Evolutionary conservation across 805 yeast genomes (phyloP), one percentile per base, ranked within the genome.

Genomic region (Diddensiella santjacobensis): DNA sequence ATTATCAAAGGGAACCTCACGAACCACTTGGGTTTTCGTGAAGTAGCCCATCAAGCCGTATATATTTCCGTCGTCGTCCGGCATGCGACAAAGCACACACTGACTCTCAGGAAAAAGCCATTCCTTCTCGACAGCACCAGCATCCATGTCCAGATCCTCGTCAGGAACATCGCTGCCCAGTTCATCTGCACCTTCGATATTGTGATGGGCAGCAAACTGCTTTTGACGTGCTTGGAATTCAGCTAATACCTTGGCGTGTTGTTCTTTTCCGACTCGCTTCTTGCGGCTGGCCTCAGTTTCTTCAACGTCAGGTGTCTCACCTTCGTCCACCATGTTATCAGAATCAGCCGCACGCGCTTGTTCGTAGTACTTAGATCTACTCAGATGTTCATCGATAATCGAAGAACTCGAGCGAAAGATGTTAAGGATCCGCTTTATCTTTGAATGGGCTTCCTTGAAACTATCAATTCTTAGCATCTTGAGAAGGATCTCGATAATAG

Each of bases 31-130:
- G 1, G 84, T 71, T 37, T 75, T 75, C 0, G 80, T 68, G 22
- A 84, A 69, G 58, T 78, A 77, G 5, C 85, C 76, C 43, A 86
- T 78, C n/a, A 84, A 73, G 0, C 96, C 96, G 65, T 83, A 86
- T 0, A 86, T 77, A 3, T 84, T 86, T 19, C 77, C 76, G 18
- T 77, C 77, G 18, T 73, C 73, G 1, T 81, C 75, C 0, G 87
- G 82, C 79, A 84, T 85, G 56, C 87, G 89, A 63, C 96, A 88
- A 13, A 88, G 68, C 33, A 88, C 81, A 62, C 96, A 88, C 53
- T 80, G 84, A 24, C 80, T 80, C 24, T 79, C 80, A 0, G 95
- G 93, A 57, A 78, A 87, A 30, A 68, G 70, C 91, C 90, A 84
- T 3, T 43, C 58, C 31, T 30, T 49, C 19, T 50, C 56, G 11